Evolutionary conservation across 2,329 filamentous ascomycete species (phyloP).

Genomic region (Beauveria brongniartii): DNA sequence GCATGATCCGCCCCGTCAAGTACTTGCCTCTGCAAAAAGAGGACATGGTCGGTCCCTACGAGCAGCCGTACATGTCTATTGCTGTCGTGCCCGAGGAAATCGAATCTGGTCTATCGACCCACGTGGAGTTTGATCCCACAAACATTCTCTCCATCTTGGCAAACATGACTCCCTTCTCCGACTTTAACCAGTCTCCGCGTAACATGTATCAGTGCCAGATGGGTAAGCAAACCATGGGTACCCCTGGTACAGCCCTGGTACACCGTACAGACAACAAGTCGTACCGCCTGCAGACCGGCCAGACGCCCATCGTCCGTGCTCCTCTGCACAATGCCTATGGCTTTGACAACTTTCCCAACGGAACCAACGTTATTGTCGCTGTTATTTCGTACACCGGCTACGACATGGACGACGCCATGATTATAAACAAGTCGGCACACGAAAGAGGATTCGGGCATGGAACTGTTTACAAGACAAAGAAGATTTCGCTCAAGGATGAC

Average conservation of each 20-base stretch:
- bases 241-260: slow-evolving; percentile 73
- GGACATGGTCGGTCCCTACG: slow-evolving; percentile 85
- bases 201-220: slow-evolving; percentile 99
- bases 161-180: slow-evolving; percentile 97
- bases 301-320: slow-evolving; percentile 86
- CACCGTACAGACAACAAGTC: slow-evolving; percentile 96
- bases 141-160: slow-evolving; percentile 96
- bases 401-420: slow-evolving; percentile 99
- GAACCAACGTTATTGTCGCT: slow-evolving; percentile 88
- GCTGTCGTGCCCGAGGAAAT: slow-evolving; percentile 85
- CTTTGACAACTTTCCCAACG: slow-evolving; percentile 96
- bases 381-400: slow-evolving; percentile 99
- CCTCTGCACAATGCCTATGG: slow-evolving; percentile 94
- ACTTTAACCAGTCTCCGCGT: slow-evolving; percentile 96
- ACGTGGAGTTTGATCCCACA: slow-evolving; percentile 89
- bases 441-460: slow-evolving; percentile 94
- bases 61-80: slow-evolving; percentile 98
- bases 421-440: slow-evolving; percentile 93
- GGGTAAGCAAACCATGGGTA: slow-evolving; percentile 99
- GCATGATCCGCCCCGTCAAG: slow-evolving; percentile 87
- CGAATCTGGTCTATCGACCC: slow-evolving; percentile 78
- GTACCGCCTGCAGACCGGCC: slow-evolving; percentile 89
- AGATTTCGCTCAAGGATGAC: slow-evolving; percentile 77
- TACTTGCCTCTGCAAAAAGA: slow-evolving; percentile 80
- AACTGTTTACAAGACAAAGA: slow-evolving; percentile 96